Evolutionary conservation across 345 rosid genomes (phyloP).

Genomic region (Brassica nigra): DNA sequence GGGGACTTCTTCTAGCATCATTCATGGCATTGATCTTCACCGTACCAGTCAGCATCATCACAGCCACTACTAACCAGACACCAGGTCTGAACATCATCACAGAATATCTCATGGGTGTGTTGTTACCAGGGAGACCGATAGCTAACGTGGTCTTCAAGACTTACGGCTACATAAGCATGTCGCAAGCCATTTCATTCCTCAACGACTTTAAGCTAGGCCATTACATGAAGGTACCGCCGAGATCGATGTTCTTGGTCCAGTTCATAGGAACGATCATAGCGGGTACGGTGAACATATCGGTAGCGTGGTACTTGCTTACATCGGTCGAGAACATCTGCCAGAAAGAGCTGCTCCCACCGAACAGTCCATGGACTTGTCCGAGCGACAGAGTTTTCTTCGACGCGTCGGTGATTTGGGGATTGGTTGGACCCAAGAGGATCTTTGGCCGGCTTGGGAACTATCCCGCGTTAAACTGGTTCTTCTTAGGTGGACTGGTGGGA

Average conservation of each 20-base stretch:
- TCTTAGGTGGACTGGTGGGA: slow-evolving; percentile 56
- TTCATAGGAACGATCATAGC: slow-evolving; percentile 55
- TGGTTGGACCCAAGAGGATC: slow-evolving; percentile 58
- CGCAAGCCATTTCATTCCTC: slow-evolving; percentile 58
- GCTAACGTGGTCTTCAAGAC: slow-evolving; percentile 65
- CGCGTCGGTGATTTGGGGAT: slow-evolving; percentile 65
- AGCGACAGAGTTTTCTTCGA: slow-evolving; percentile 58
- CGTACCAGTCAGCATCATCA: slow-evolving; percentile 57
- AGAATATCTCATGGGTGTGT: slow-evolving; percentile 60
- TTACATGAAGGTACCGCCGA: slow-evolving; percentile 64
- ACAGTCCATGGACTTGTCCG: slow-evolving; percentile 70
- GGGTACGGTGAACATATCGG: slow-evolving; percentile 52
- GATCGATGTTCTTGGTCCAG: slow-evolving; percentile 60
- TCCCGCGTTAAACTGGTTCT: slow-evolving; percentile 60
- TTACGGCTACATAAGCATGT: slow-evolving; percentile 58
- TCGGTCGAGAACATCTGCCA: slow-evolving; percentile 57
- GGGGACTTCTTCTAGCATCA: slow-evolving; percentile 65
- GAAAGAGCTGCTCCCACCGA: slow-evolving; percentile 51
- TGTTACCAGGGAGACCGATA: slow-evolving; percentile 62
- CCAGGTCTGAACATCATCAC: slow-evolving; percentile 64
- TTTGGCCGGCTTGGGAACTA: slow-evolving; percentile 54
- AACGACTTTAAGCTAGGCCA: slow-evolving; percentile 66
- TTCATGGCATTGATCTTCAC: slow-evolving; percentile 55
- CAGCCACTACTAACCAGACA: slow-evolving; percentile 62
- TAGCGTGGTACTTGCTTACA: slow-evolving; percentile 56